Conservation (phyloP, 176 grass and related monocot species). For the Stipa capillata region DNA sequence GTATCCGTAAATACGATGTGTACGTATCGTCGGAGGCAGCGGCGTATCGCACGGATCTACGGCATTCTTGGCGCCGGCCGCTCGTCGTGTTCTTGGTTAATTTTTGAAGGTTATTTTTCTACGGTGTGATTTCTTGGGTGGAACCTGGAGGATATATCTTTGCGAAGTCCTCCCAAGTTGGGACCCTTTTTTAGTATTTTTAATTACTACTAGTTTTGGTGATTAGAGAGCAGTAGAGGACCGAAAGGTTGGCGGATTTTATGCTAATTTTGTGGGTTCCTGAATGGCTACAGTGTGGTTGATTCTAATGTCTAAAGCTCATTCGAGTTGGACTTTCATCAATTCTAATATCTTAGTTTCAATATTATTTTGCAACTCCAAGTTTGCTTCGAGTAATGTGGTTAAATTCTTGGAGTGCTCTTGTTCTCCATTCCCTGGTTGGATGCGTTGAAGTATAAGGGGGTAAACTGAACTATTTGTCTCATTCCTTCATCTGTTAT, state of each 20-base stretch:
- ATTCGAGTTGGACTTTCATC: background rate
- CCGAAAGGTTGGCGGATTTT: background rate
- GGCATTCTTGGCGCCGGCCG: constrained; percentile 1
- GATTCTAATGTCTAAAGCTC: background rate
- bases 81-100: constrained; percentile 19
- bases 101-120: background rate
- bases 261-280: background rate
- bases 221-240: background rate
- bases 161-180: background rate
- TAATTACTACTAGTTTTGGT: background rate
- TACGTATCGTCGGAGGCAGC: background rate
- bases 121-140: background rate
- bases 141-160: constrained; percentile 13
- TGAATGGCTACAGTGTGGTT: background rate
- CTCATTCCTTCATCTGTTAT: too few relatives aligned
- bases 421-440: background rate
- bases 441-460: too few relatives aligned
- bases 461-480: too few relatives aligned
- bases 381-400: background rate
- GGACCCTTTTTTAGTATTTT: background rate
- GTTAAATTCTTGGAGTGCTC: background rate
- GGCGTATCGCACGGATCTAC: constrained; percentile 12
- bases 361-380: background rate
- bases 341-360: too few relatives aligned
- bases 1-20: background rate